A percentile compares a stretch with the other conserved stretches of the same genome.
Evolutionary conservation across 176 grass and related monocot species (phyloP).

Genomic region (Chrysopogon serrulatus): DNA sequence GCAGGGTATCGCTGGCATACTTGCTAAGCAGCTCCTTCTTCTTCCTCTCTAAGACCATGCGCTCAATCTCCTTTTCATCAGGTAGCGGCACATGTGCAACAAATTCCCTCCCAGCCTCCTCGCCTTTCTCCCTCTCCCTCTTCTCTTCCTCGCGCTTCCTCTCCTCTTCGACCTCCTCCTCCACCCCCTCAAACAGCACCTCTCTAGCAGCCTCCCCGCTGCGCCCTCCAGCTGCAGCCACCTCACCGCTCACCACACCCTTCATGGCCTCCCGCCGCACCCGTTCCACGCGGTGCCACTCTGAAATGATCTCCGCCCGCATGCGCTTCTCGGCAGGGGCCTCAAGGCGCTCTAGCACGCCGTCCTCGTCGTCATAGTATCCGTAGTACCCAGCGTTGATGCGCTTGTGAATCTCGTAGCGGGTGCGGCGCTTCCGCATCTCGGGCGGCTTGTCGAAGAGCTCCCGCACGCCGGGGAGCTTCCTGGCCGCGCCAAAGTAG

Average conservation of each 20-base stretch:
- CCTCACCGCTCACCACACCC: slow-evolving; percentile 72
- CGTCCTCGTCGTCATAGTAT: slow-evolving; percentile 92
- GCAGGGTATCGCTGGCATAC: slow-evolving; percentile 68
- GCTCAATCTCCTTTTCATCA: slow-evolving; percentile 92
- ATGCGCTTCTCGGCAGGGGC: slow-evolving; percentile 63
- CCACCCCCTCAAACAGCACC: slow-evolving; percentile 85
- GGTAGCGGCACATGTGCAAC: slow-evolving; percentile 85
- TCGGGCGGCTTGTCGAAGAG: slow-evolving; percentile 97
- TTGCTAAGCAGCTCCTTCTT: slow-evolving; percentile 90
- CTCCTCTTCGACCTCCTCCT: slow-evolving; percentile 97
- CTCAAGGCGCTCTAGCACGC: slow-evolving; percentile 85
- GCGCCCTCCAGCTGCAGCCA: slow-evolving; percentile 47
- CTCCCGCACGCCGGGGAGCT: slow-evolving; percentile 85
- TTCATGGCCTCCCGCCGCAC: slow-evolving; percentile 86
- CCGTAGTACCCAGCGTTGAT: slow-evolving; percentile 92
- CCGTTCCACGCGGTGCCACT: slow-evolving; percentile 71
- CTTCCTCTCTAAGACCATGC: slow-evolving; percentile 90
- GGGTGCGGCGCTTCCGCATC: slow-evolving; percentile 64
- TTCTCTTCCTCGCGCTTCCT: slow-evolving; percentile 60
- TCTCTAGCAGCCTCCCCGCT: slow-evolving; percentile 36
- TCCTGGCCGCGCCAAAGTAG: slow-evolving; percentile 96
- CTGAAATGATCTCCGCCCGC: slow-evolving; percentile 41
- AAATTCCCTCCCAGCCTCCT: slow-evolving; percentile 65
- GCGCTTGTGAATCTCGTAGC: slow-evolving; percentile 95
- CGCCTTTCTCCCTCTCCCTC: slow-evolving; percentile 54